phyloP scores from a whole-genome alignment of 2,329 filamentous ascomycete species.

The Xylaria hypoxylon region DNA sequence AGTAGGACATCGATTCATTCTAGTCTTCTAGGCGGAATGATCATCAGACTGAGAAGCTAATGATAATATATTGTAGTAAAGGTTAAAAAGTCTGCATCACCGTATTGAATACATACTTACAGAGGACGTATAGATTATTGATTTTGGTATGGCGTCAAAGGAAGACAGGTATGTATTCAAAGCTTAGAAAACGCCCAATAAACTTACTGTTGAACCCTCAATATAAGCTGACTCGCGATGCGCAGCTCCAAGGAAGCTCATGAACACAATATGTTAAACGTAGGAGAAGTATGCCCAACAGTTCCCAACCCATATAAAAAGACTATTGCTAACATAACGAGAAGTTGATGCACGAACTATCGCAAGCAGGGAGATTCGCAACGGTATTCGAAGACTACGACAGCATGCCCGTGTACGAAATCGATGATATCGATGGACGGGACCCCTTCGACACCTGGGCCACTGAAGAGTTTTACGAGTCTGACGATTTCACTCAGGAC shows the following conservation, averaged over 20 bases:
- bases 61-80: slow-evolving; percentile 15
- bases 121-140: slow-evolving; percentile 23
- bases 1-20: neutral
- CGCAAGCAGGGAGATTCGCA: neutral
- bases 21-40: neutral
- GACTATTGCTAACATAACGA: neutral
- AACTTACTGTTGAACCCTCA: neutral
- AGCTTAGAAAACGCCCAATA: neutral
- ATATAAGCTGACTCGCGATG: neutral
- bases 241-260: neutral
- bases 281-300: slow-evolving; percentile 13
- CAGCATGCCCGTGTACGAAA: neutral
- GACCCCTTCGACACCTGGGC: neutral
- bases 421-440: neutral
- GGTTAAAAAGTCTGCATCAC: neutral
- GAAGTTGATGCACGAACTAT: slow-evolving; percentile 11
- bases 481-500: neutral
- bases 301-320: no score
- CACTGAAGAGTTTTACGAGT: neutral
- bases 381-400: no score
- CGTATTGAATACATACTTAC: neutral
- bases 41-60: slow-evolving; percentile 1
- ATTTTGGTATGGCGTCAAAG: slow-evolving; percentile 13
- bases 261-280: neutral
- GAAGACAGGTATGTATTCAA: neutral